Conservation (phyloP, 345 rosid genomes). For the Arabis alpina region DNA sequence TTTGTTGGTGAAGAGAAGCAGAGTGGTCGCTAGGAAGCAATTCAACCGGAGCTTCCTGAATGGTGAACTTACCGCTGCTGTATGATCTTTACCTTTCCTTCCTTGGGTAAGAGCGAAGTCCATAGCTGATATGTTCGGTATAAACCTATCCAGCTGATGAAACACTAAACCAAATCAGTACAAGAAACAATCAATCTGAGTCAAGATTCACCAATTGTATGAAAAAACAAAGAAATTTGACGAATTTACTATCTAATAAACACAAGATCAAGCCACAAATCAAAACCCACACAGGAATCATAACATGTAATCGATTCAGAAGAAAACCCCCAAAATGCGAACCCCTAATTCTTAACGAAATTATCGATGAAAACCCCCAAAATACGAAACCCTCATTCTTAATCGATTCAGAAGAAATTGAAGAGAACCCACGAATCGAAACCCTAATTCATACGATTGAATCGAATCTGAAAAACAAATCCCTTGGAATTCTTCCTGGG, state of each 20-base stretch:
- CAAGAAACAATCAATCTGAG: too few species aligned
- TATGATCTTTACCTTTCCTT: conserved; percentile 51
- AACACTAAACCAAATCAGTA: conserved; percentile 14
- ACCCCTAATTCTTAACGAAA: too few species aligned
- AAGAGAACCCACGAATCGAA: neutral
- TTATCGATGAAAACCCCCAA: neutral
- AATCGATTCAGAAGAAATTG: conserved; percentile 15
- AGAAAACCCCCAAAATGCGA: too few species aligned
- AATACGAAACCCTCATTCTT: conserved; percentile 15
- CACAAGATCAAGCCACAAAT: too few species aligned
- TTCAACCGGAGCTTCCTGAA: conserved; percentile 45
- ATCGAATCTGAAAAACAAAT: neutral
- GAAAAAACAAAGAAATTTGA: too few species aligned
- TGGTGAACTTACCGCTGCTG: conserved; percentile 50
- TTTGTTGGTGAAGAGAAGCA: conserved; percentile 38
- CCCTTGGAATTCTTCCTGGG: conserved; percentile 49
- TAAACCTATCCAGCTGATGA: conserved; percentile 68
- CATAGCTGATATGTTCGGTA: conserved; percentile 78
- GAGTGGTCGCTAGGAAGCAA: conserved; percentile 26
- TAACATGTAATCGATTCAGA: too few species aligned
- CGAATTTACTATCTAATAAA: too few species aligned
- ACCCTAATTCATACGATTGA: conserved; percentile 28
- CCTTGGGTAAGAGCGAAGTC: conserved; percentile 65
- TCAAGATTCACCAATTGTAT: too few species aligned
- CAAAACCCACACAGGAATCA: too few species aligned